Evolutionary conservation across 257 asterid species (phyloP), one percentile per base, ranked within the genome.

Genomic region (Nicotiana benthamiana): DNA sequence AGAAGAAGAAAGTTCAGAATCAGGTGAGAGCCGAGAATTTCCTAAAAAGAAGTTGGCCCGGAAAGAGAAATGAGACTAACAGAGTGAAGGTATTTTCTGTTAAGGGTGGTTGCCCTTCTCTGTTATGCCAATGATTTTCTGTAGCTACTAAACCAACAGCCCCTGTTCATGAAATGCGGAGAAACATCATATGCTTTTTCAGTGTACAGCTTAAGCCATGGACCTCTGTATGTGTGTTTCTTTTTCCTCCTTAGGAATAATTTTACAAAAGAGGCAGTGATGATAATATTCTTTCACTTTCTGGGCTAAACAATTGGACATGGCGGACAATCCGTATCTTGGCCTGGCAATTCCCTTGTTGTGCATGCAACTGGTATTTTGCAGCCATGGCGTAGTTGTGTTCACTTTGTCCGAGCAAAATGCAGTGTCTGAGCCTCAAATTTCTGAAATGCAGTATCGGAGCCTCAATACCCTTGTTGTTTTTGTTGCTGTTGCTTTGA

Each of bases 61-160:
- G 75, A 68, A 68, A 63, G 32, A 20, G 48, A 22, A 62, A 32
- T 79, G 82, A 79, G 75, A 24, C 6, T 16, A 36, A 67, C 22
- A 53, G 84, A 67, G 86, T 62, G 79, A 68, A 40, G 86, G 84
- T 77, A 57, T 66, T 82, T 65, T 82, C 70, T 28, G 36, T 22
- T 5, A 48, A 74, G 88, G 86, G 85, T 82, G 82, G 89, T 85
- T 87, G 84, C 79, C 75, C 22, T 83, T 83, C 88, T 83, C 81
- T 70, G 61, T 62, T 62, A 22, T 77, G 83, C 70, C 82, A 9
- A 30, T 77, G 89, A 83, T 85, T 80, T 70, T 40, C 12, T 70
- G 20, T 56, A 70, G 22, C 46, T 56, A 43, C 22, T 20, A 40
- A 11, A 40, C 77, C 34, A 70, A 70, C 76, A n/a, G n/a, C 32